Base-by-base conservation (phyloP, 1,284 basidiomycete species). In the Puccinia horiana region DNA sequence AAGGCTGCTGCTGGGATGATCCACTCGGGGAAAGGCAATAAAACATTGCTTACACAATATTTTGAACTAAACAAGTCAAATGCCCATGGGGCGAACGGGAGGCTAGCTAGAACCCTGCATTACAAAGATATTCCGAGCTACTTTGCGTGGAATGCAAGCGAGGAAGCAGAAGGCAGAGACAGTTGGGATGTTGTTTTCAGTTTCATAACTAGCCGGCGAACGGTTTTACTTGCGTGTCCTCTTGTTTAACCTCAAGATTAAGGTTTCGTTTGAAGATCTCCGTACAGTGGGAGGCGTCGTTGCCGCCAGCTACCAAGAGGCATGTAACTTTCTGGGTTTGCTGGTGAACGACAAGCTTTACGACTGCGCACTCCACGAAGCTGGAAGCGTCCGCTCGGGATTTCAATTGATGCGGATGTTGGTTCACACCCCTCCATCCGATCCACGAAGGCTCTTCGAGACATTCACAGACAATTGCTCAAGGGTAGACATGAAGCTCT, bases 241-340 rank as follows among this genome's bases (percentile, higher is more conserved):
- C 0, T 86, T 89, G 0, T 86, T 87, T 16, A 85, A 87, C 18
- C 87, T 88, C 0, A 86, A 85, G 52, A 87, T 88, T 12, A 79
- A 89, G 0, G 86, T 32, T 0, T 88, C 87, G 2, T 88, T 88
- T 84, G 84, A 85, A 20, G 84, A 88, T 76, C 83, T 89, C 0
- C 84, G 84, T 0, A 87, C 87, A 6, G 77, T 86, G 72, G 37
- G 86, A 54, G 87, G 85, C n/a, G n/a, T n/a, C n/a, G n/a, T n/a
- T n/a, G n/a, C n/a, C n/a, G n/a, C n/a, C n/a, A n/a, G n/a, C n/a
- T n/a, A n/a, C 56, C 83, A 85, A 40, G 86, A 85, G 8, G 88
- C 88, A 12, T 90, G 89, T 75, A 70, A 88, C 61, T 88, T 87
- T 8, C 81, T 84, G 3, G 89, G 89, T 0, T 85, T 90, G 0